Evolutionary conservation across 2,329 filamentous ascomycete species (phyloP), one percentile per base, ranked within the genome.

Genomic region (Alternaria arbusti): DNA sequence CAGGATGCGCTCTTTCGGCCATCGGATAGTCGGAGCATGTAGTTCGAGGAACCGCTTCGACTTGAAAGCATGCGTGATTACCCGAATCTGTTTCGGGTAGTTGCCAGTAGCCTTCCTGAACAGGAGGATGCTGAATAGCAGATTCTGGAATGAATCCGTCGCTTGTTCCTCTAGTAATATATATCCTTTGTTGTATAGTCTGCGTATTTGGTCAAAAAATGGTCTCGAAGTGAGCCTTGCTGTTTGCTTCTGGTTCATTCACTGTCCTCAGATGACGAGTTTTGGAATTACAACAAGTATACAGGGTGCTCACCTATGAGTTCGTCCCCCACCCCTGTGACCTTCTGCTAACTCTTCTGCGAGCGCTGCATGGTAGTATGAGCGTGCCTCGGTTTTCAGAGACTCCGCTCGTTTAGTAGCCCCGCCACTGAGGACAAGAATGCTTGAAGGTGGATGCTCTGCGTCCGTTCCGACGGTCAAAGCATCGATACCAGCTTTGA

Each of bases 101-200:
- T 50, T 55, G 5, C 81, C 81, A 2, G 75, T 78, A 3, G 73
- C 73, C 26, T 77, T 74, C 5, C 77, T 73, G 63, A 86, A 87
- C 4, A 84, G 82, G 66, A 90, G 83, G 72, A 97, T 82, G 12
- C 90, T 91, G 76, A 94, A 94, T 15, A 97, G 81, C 6, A 97
- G 81, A 75, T 97, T 97, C 75, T 94, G 90, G 74, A 93, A 95
- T 2, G 91, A 95, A 79, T 97, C 94, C 1, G 95, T 88, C 0
- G 94, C 93, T 58, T 87, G 85, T 9, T 89, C 86, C 74, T 97
- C 94, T 3, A 88, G 74, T 0, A 87, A 74, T 17, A 93, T 82
- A 23, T 83, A 82, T 30, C 74, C 72, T 25, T 72, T 70, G 32
- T 63, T 68, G 61, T 81, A 84, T 59, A 80, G 54, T 56, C 61